Evolutionary conservation across 257 asterid genomes (phyloP).

Genomic region (Capsicum rhomboideum): DNA sequence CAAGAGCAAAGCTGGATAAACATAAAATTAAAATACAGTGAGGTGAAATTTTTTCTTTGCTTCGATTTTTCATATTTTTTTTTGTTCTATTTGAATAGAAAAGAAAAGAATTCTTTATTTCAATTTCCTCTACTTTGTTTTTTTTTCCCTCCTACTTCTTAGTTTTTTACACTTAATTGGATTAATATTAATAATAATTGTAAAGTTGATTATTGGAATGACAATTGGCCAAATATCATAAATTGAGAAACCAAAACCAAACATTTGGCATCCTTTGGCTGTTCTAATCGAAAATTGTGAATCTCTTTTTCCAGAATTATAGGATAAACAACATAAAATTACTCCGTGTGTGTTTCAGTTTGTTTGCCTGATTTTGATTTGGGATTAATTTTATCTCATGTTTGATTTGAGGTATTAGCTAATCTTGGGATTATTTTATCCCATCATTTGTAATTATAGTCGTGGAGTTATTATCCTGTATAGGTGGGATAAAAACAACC

Average conservation of each 20-base stretch:
- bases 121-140: background rate
- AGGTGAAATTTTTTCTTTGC: slow-evolving; percentile 31
- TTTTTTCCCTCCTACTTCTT: no score
- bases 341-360: no score
- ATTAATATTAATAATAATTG: background rate
- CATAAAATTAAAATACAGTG: slow-evolving; percentile 45
- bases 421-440: no score
- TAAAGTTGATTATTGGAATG: background rate
- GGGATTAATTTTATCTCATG: no score
- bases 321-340: background rate
- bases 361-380: no score
- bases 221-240: background rate
- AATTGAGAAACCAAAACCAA: background rate
- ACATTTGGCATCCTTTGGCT: background rate
- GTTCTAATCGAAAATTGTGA: background rate
- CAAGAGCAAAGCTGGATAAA: slow-evolving; percentile 49
- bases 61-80: background rate
- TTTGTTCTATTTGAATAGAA: background rate
- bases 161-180: background rate
- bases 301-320: background rate
- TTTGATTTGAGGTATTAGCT: no score
- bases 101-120: background rate
- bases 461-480: no score
- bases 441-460: no score
- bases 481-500: no score